Base-by-base conservation (phyloP, 2,329 filamentous ascomycete genomes). In the Sclerotiophoma versabilis region DNA sequence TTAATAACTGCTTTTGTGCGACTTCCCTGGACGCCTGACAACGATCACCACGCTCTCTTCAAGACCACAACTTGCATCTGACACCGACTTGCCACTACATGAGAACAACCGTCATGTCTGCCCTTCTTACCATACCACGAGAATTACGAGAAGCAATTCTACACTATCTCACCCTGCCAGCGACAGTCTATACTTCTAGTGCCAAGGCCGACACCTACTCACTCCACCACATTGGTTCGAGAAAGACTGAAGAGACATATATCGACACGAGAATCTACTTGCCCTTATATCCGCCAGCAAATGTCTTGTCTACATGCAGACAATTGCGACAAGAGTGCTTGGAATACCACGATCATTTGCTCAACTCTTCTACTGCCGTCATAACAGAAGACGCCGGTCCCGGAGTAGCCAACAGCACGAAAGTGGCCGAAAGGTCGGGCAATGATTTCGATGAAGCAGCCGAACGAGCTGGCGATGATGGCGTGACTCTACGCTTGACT, bases 191-290 rank as follows among this genome's bases (percentile, higher is more conserved):
- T 38, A 68, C 63, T 5, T 71, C 68, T 6, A 63, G 55, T 26
- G 44, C 54, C 10, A 59, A 48, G 1, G 43, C 54, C 6, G 41
- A 62, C 15, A 62, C 60, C 2, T 22, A 46, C 4, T 44, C 59
- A n/a, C 34, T 64, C 5, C 47, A 63, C 29, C 59, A 46, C 0
- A 22, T 4, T 11, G 33, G 30, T 10, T 42, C 44, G 1, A 63
- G 33, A 36, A 51, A 44, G 9, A 14, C 20, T 2, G 30, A 54
- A 5, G 36, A 55, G 1, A 51, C 62, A 0, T 69, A 66, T 23
- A 23, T 73, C 19, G 69, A 73, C 37, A 64, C 65, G 15, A 65
- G 69, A 14, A 69, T 71, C 36, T 68, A 64, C 39, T 20, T 73
- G 4, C 68, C 69, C 9, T 58, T 38, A 1, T 60, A 54, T 7